Conservation (phyloP, 768 basidiomycete genomes). For the Porphyrellus cyaneotinctus region DNA sequence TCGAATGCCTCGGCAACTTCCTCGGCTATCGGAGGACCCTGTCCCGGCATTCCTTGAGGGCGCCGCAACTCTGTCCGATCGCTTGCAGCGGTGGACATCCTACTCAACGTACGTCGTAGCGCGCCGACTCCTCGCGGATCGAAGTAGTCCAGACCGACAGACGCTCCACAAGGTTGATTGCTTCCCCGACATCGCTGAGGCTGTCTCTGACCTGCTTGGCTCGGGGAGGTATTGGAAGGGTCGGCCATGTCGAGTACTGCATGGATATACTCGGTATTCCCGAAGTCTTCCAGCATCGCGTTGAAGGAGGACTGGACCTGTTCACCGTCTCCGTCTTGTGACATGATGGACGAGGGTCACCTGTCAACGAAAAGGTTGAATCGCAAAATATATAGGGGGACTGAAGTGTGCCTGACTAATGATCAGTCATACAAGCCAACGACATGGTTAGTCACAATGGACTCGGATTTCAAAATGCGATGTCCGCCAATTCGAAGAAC, state of each 20-base stretch:
- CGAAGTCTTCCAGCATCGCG: constrained; percentile 3
- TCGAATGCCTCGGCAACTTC: constrained; percentile 27
- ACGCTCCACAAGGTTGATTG: background rate
- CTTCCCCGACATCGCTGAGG: background rate
- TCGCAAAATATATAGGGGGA: constrained; percentile 9
- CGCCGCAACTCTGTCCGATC: background rate
- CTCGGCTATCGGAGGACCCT: background rate
- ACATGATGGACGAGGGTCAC: constrained; percentile 8
- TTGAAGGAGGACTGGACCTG: constrained; percentile 1
- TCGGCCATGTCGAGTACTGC: constrained; percentile 7
- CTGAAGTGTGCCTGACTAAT: constrained; percentile 11
- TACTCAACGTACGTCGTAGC: constrained; percentile 16
- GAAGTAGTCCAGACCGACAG: constrained; percentile 46
- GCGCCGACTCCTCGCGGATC: constrained; percentile 46
- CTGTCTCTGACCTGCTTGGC: background rate
- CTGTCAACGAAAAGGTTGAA: background rate
- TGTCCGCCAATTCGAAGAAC: too few relatives aligned
- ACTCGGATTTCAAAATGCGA: too few relatives aligned
- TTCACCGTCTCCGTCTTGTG: background rate
- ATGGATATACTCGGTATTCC: constrained; percentile 15
- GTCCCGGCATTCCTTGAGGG: background rate
- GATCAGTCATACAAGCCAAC: background rate
- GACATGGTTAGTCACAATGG: too few relatives aligned
- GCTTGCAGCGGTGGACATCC: constrained; percentile 13
- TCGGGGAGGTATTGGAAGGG: background rate